Evolutionary conservation across 306 rosid genomes (phyloP), one percentile per base, ranked within the genome.

Genomic region (Cyamopsis tetragonoloba): DNA sequence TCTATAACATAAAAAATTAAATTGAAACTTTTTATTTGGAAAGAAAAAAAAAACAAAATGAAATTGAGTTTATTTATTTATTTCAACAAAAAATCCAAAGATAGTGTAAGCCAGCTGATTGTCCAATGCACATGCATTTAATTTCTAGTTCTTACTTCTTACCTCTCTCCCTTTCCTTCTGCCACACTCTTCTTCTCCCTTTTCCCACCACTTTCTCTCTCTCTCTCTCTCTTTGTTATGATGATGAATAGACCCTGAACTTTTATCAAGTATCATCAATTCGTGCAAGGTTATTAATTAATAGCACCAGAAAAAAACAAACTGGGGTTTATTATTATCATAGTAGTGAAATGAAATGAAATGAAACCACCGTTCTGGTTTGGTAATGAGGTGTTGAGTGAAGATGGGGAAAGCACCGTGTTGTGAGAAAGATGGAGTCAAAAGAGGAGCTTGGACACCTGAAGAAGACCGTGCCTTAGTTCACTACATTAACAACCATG

Each of bases 391-490:
- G 11, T 13, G 56, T 26, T 24, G 37, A n/a, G 62, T 61, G 44
- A 17, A 41, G 57, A 82, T 82, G 87, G 81, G 81, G 13, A 82
- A 77, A 62, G 51, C 77, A 67, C 81, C 79, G 4, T 82, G 87
- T 57, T 79, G 87, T 82, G 87, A 82, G 17, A 82, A 82, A 48
- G 71, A 79, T 75, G 83, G 77, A 32, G 84, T 82, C 26, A 75
- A 20, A 6, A 80, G 70, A 38, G 88, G 88, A 15, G 75, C 85
- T 62, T 84, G 88, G 88, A 74, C 79, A 27, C 85, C 83, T 62
- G 81, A 84, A 78, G 88, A 84, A 79, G 85, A 84, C 6, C 28
- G 74, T 74, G 32, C 79, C 20, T 78, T 84, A 6, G 75, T 51
- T 44, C 59, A 84, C 11, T 78, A 80, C 77, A 80, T 84, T 75